These are phyloP conservation scores for Paraphoma sp. DNA, from an alignment of 2,329 filamentous ascomycete species.

Conservation along the genomic window DNA sequence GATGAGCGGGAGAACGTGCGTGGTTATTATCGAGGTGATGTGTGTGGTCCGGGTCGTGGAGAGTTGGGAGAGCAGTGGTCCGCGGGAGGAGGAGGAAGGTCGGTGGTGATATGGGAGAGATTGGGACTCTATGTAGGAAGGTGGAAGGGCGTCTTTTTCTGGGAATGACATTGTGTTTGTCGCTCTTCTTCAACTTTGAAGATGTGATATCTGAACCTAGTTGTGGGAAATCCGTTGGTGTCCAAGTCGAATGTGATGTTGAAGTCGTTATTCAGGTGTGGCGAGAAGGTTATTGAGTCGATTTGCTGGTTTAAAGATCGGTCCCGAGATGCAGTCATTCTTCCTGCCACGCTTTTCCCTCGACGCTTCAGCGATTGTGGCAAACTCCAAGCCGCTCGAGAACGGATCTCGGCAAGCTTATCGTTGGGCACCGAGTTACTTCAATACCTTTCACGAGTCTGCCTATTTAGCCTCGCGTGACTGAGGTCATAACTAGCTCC, in stretches of 20 bases:
- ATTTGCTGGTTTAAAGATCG: background rate
- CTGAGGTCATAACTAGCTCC: conserved; percentile 10
- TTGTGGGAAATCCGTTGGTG: background rate
- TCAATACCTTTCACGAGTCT: conserved; percentile 1
- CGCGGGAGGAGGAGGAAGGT: conserved; percentile 1
- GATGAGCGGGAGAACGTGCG: conserved; percentile 51
- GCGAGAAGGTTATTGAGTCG: background rate
- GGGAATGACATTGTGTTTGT: conserved; percentile 12
- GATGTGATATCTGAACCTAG: no score
- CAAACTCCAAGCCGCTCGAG: background rate
- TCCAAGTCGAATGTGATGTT: background rate
- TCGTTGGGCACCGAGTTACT: background rate
- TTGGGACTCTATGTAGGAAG: conserved; percentile 23
- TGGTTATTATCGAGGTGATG: conserved; percentile 48
- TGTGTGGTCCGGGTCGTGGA: conserved; percentile 49
- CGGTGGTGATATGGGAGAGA: conserved; percentile 44
- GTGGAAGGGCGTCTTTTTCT: conserved; percentile 13
- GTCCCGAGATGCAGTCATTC: background rate
- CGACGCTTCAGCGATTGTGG: background rate
- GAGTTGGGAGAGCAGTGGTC: conserved; percentile 45
- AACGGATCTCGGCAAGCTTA: conserved; percentile 6
- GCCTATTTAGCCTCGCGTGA: conserved; percentile 12
- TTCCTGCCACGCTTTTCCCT: background rate
- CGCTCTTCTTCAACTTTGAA: background rate
- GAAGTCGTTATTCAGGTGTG: background rate